Base-by-base conservation (phyloP, 495 filamentous ascomycete genomes). In the Penicillium dipodomyicola region DNA sequence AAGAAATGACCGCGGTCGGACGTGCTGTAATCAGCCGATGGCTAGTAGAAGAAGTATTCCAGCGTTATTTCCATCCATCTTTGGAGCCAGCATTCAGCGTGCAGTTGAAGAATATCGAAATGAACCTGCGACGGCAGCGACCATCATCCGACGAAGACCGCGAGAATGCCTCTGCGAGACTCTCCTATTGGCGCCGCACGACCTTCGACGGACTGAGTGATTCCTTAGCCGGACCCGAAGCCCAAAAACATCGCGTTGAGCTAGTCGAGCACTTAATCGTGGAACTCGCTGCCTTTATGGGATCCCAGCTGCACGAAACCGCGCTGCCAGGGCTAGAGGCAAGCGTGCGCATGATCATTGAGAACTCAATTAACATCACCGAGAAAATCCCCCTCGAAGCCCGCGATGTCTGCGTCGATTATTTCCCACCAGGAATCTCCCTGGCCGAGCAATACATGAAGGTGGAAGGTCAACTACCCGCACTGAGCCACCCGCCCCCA, bases 1-100 rank as follows among this genome's bases (percentile, higher is more conserved):
- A 96, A 68, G 94, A 98, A 66, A 98, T 98, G 94, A 97, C 90
- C 6, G 90, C 90, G 5, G 87, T 96, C 22, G 94, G 94, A n/a
- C 84, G 93, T 27, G 91, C 95, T 6, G 83, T 89, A 45, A 92
- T 98, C 57, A 87, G 90, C 29, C 82, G 85, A 53, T 98, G 94
- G 91, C 77, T 98, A 15, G 86, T 92, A 20, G 90, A 97, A 15
- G 91, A 97, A 65, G 81, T 97, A 23, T 90, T 97, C 68, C 87
- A 95, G 65, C 83, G 84, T 43, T 88, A 88, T 72, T 98, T 98
- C 75, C 95, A 98, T 63, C 94, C 94, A 0, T 85, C 84, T 3
- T 75, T 98, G 12, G 91, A 97, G 19, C 74, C 81, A 3, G 78
- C 74, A 32, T 79, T 97, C 14, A 95, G 89, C 60, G 71, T 79